Evolutionary conservation across 1,139 yeast genomes (phyloP).

Genomic region (Taphrina flavorubra): DNA sequence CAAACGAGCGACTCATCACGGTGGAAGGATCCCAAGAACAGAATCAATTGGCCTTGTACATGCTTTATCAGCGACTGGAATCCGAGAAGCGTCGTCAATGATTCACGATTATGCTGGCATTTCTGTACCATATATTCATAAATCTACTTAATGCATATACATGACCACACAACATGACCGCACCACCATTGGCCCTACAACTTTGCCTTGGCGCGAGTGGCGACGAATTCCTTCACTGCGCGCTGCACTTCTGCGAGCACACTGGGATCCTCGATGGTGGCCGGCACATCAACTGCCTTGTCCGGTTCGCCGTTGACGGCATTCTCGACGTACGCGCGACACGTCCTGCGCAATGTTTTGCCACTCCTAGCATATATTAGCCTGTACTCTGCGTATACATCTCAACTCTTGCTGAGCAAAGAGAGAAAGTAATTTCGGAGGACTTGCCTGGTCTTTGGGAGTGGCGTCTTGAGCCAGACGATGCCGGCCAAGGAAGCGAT

Average conservation of each 20-base stretch:
- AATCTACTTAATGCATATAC: not conserved
- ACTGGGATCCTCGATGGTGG: slow-evolving; percentile 36
- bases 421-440: not conserved
- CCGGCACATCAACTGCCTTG: slow-evolving; percentile 27
- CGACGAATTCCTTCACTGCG: slow-evolving; percentile 25
- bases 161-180: too few species aligned
- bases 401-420: too few species aligned
- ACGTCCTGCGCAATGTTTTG: slow-evolving; percentile 35
- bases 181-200: too few species aligned
- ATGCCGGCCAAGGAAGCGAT: slow-evolving; percentile 32
- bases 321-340: slow-evolving; percentile 34
- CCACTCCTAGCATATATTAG: slow-evolving; percentile 10
- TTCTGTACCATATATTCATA: not conserved
- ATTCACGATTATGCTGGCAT: not conserved
- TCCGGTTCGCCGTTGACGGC: slow-evolving; percentile 37
- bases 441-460: slow-evolving; percentile 31
- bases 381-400: not conserved
- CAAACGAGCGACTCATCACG: slow-evolving; percentile 65
- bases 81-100: slow-evolving; percentile 34
- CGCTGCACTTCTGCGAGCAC: slow-evolving; percentile 19
- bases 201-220: slow-evolving; percentile 29
- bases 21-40: slow-evolving; percentile 72
- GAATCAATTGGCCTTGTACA: slow-evolving; percentile 74
- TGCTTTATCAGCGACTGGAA: slow-evolving; percentile 59
- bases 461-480: slow-evolving; percentile 16